Base-by-base conservation (phyloP, 2,329 filamentous ascomycete genomes). In the Basipetospora chlamydospora region DNA sequence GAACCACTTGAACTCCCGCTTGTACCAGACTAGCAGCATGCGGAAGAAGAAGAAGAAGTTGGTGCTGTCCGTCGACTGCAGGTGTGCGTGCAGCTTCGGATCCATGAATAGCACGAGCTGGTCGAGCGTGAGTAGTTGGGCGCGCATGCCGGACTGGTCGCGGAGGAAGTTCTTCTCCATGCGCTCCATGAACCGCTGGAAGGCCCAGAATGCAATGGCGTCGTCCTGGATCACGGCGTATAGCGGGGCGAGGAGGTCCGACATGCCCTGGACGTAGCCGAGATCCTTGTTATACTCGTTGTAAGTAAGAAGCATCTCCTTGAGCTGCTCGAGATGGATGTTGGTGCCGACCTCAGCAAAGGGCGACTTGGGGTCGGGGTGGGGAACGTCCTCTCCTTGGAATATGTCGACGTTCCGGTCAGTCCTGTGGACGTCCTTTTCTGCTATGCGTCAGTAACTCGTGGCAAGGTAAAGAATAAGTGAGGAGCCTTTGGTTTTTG, bases 21-120 rank as follows among this genome's bases (percentile, higher is more conserved):
- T 98, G 58, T 90, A 98, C 90, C 90, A 98, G 8, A 98, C 90
- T 1, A 98, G 67, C 23, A 98, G 67, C 90, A 96, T 96, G 41
- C 90, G 82, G 73, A 96, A 98, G 66, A 98, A 96, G 65, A 98
- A 98, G 60, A 98, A 98, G 59, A 98, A 98, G 56, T 98, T 98
- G 17, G 90, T 98, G 50, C 82, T 92, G 49, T 98, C 92, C 15
- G 87, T 83, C 12, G 73, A 77, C 55, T 93, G 76, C 0, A 98
- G 72, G 49, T 98, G 90, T 2, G 82, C 67, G 58, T 95, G 96
- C 6, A 98, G 74, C 52, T 86, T 82, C 0, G 92, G 90, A 46
- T 98, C 90, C 76, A 98, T 87, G 39, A 98, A 83, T 52, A 93
- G 86, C 10, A 96, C 86, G 1, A 98, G 77, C 45, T 98, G 86